These are phyloP conservation scores for Globisporangium sylvaticum DNA, from an alignment of 352 stramenopile species.

Conservation along the genomic window DNA sequence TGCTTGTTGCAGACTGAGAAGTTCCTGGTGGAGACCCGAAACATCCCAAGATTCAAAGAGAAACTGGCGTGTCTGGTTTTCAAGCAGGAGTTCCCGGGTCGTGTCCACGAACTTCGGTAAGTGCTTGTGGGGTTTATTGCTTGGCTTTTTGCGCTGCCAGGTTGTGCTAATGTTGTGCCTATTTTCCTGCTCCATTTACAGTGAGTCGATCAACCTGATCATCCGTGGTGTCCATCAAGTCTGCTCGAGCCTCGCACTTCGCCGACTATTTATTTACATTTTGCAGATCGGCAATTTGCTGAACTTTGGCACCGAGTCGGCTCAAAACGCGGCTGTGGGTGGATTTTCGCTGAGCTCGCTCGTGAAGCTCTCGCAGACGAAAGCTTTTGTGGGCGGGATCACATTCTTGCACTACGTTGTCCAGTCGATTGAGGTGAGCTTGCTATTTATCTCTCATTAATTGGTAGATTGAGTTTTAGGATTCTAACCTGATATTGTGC, in stretches of 20 bases:
- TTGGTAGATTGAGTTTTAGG: not conserved
- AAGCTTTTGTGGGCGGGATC: conserved; percentile 76
- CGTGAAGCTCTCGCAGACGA: conserved; percentile 85
- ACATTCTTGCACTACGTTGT: conserved; percentile 87
- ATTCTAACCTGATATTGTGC: not conserved
- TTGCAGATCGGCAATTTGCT: conserved; percentile 41
- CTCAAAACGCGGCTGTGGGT: conserved; percentile 29
- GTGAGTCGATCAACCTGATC: conserved; percentile 72
- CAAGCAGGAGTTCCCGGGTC: conserved; percentile 80
- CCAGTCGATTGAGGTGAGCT: conserved; percentile 62
- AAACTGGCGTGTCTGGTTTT: conserved; percentile 76
- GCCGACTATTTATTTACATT: conserved; percentile 86
- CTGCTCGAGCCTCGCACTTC: conserved; percentile 63
- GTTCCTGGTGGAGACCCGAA: conserved; percentile 72
- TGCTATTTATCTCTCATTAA: not conserved
- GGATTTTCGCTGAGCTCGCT: conserved; percentile 77
- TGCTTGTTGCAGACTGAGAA: conserved; percentile 45
- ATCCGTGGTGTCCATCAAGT: conserved; percentile 77
- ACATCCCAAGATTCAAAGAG: conserved; percentile 65
- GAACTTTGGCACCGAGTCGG: conserved; percentile 64
- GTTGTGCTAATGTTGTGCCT: not conserved
- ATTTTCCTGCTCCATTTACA: conserved; percentile 2
- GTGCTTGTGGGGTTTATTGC: conserved; percentile 3
- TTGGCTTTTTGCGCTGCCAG: not conserved
- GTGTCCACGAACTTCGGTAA: conserved; percentile 64